Percentiles rank a stretch among this genome's conserved stretches.
Conservation (phyloP, 257 asterid genomes). For the Scutellaria barbata region DNA sequence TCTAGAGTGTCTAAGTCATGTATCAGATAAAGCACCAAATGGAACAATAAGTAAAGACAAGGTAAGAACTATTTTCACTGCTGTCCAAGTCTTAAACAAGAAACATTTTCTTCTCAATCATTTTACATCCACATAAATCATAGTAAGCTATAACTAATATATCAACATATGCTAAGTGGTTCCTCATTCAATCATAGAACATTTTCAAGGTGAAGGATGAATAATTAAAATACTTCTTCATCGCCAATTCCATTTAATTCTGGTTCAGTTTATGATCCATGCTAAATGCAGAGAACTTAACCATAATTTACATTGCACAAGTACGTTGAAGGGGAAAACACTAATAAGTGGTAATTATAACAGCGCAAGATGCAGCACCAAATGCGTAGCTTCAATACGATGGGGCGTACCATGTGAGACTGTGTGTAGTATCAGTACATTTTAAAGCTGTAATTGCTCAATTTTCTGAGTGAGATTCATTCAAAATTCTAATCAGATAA, state of each 20-base stretch:
- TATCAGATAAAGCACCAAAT: constrained; percentile 4
- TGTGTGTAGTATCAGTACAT: not conserved
- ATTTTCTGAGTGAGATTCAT: not conserved
- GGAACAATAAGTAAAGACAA: not conserved
- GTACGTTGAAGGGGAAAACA: not conserved
- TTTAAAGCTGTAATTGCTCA: not conserved
- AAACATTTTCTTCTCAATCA: constrained; percentile 7
- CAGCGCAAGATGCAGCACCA: not conserved
- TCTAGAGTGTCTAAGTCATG: too few species aligned
- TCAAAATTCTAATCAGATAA: too few species aligned
- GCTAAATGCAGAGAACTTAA: not conserved
- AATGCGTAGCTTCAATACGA: not conserved
- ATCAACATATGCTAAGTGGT: too few species aligned
- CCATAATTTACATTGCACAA: not conserved
- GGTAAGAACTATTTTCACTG: not conserved
- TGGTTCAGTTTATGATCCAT: too few species aligned
- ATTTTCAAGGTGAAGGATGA: too few species aligned
- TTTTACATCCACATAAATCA: constrained; percentile 4
- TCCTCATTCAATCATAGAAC: too few species aligned
- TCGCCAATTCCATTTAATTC: not conserved
- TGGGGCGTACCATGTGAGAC: not conserved
- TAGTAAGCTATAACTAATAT: not conserved
- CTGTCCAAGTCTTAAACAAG: not conserved
- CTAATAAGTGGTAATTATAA: not conserved
- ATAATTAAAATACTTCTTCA: too few species aligned